Conservation (phyloP, 768 basidiomycete species). For the Hypholoma sublateritium region DNA sequence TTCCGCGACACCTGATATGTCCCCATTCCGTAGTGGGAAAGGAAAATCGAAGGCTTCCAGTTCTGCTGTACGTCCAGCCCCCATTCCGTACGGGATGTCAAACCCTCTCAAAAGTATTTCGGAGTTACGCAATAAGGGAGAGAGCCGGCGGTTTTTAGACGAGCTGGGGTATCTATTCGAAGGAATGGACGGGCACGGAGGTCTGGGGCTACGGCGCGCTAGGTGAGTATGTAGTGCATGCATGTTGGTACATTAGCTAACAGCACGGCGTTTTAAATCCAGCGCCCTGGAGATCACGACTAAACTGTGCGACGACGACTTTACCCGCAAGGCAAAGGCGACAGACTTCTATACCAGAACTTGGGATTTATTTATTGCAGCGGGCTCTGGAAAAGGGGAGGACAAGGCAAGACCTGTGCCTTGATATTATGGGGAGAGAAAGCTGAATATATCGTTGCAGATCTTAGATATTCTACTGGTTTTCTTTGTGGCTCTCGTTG, state of each 20-base stretch:
- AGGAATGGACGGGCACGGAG: constrained; percentile 58
- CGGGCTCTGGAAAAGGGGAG: constrained; percentile 60
- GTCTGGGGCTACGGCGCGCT: constrained; percentile 59
- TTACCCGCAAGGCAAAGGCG: constrained; percentile 76
- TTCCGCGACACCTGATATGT: constrained; percentile 31
- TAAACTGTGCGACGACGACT: constrained; percentile 73
- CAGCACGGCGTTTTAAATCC: not conserved
- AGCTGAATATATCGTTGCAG: constrained; percentile 28
- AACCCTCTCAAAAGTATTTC: constrained; percentile 80
- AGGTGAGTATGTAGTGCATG: constrained; percentile 44
- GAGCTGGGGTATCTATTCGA: constrained; percentile 87
- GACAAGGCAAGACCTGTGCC: constrained; percentile 38
- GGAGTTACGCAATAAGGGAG: constrained; percentile 78
- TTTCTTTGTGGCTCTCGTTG: constrained; percentile 61
- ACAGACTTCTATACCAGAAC: constrained; percentile 70
- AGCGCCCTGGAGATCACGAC: constrained; percentile 78
- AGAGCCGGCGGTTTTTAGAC: constrained; percentile 76
- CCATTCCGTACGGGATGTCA: constrained; percentile 58
- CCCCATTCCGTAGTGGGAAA: constrained; percentile 34
- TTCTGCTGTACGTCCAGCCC: constrained; percentile 20
- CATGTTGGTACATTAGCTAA: not conserved
- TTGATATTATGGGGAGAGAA: not conserved
- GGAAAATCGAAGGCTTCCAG: constrained; percentile 35
- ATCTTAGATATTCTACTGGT: constrained; percentile 63
- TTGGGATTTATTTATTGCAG: constrained; percentile 63